These are phyloP conservation scores for Thuidium tamariscinum DNA, from an alignment of 225 moss, liverwort and hornwort genomes.

Conservation along the genomic window DNA sequence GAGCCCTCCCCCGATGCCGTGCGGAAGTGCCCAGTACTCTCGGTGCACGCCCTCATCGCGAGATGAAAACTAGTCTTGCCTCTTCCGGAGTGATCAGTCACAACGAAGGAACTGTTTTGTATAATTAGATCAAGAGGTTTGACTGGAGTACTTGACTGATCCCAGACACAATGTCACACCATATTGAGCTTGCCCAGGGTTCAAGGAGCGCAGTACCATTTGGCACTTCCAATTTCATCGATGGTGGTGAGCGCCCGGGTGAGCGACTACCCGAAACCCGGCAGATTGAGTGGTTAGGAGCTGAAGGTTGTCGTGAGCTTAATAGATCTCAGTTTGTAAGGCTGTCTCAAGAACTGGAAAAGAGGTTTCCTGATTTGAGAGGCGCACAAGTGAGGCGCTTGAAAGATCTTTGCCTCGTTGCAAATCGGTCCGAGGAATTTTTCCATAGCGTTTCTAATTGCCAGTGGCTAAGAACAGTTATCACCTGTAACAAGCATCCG, in stretches of 20 bases:
- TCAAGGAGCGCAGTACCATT: background rate
- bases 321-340: background rate
- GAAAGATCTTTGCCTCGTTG: background rate
- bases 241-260: no score
- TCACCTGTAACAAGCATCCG: background rate
- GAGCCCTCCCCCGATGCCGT: background rate
- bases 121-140: no score
- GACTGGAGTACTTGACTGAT: no score
- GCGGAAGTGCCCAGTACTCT: background rate
- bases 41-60: background rate
- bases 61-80: background rate
- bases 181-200: constrained; percentile 10
- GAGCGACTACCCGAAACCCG: background rate
- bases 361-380: background rate
- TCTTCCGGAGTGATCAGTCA: background rate
- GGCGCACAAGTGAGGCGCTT: background rate
- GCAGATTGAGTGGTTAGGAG: background rate
- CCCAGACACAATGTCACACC: background rate
- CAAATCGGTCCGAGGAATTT: background rate
- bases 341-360: background rate
- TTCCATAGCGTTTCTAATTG: background rate
- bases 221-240: background rate
- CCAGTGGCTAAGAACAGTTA: constrained; percentile 2
- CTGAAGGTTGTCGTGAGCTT: background rate
- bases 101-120: background rate